phyloP scores from a whole-genome alignment of 176 grass and related monocot genomes.

The Hordeum vulgare region MorexV3_pseudomolecules_assembly NC_058519.1:626754409-626754908 shows the following conservation, averaged over 20 bases:
- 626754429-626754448: background rate
- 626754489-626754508: background rate
- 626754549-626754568: background rate
- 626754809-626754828: background rate
- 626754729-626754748: background rate
- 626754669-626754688: background rate
- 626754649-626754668: background rate
- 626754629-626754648: background rate
- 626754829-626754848: background rate
- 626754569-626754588: background rate
- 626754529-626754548: background rate
- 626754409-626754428: background rate
- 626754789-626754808: too few relatives aligned
- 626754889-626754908: background rate
- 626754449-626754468: background rate
- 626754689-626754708: background rate
- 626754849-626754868: background rate
- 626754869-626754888: background rate
- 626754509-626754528: background rate
- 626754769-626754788: background rate
- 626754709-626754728: background rate
- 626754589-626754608: background rate
- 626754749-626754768: background rate
- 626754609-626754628: background rate
- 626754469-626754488: background rate